A percentile compares a stretch with the other conserved stretches of the same genome.
Conservation (phyloP, 108 stramenopile genomes). For the Skeletonema tropicum region DNA sequence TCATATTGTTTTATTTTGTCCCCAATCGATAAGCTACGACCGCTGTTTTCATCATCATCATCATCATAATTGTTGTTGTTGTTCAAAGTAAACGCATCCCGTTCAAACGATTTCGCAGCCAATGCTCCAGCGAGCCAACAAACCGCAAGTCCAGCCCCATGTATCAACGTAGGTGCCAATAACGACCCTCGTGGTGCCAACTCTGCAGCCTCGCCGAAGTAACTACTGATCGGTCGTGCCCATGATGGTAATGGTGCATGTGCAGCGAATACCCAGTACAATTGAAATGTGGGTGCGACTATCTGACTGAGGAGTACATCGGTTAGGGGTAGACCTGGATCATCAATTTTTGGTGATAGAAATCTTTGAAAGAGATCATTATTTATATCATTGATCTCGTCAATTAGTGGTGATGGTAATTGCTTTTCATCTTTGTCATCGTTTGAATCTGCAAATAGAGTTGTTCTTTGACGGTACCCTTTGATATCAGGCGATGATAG, state of each 20-base stretch:
- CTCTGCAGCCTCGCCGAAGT: constrained; percentile 16
- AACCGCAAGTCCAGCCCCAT: constrained; percentile 78
- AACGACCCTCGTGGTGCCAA: constrained; percentile 65
- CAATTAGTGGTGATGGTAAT: background rate
- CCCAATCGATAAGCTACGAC: background rate
- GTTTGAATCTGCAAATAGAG: constrained; percentile 5
- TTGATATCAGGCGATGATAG: background rate
- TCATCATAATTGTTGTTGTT: no score
- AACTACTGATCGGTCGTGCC: constrained; percentile 58
- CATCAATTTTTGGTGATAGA: constrained; percentile 71
- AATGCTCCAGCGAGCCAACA: constrained; percentile 79
- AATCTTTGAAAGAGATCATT: constrained; percentile 50
- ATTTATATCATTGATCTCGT: background rate
- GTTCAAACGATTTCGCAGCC: constrained; percentile 69
- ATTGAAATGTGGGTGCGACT: constrained; percentile 73
- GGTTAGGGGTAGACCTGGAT: constrained; percentile 69
- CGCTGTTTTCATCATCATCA: background rate
- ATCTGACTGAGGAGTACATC: constrained; percentile 73
- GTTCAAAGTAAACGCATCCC: constrained; percentile 50
- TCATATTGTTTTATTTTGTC: constrained; percentile 16
- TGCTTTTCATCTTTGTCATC: background rate
- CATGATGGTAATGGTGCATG: constrained; percentile 75
- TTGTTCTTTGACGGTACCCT: background rate
- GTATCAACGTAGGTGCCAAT: constrained; percentile 75
- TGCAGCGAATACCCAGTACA: constrained; percentile 53